Evolutionary conservation across 2,329 filamentous ascomycete genomes (phyloP).

Genomic region (Cercospora zeae-maydis): DNA sequence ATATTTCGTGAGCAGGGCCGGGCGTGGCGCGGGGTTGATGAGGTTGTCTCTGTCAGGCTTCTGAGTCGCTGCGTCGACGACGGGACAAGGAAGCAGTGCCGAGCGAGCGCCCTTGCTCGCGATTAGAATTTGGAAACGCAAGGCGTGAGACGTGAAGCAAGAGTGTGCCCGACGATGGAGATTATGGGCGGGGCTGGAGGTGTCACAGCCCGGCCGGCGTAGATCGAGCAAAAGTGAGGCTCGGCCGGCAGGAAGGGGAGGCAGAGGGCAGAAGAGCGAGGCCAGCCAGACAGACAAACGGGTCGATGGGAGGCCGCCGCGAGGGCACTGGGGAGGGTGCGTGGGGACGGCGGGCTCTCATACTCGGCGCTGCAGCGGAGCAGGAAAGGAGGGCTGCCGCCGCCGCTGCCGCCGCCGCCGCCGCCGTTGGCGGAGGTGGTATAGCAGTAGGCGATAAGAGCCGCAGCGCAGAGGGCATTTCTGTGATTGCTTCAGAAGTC

Average conservation of each 20-base stretch:
- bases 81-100: slow-evolving; percentile 26
- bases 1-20: slow-evolving; percentile 22
- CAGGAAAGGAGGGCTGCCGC: not conserved
- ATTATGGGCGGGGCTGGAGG: slow-evolving; percentile 19
- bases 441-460: slow-evolving; percentile 8
- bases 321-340: not conserved
- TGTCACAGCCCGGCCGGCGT: slow-evolving; percentile 17
- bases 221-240: slow-evolving; percentile 23
- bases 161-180: slow-evolving; percentile 20
- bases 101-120: slow-evolving; percentile 24
- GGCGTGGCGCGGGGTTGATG: slow-evolving; percentile 23
- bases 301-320: not conserved
- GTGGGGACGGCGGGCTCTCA: not conserved
- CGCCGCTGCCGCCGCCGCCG: not conserved
- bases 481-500: not conserved
- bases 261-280: not conserved
- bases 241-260: slow-evolving; percentile 1
- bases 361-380: slow-evolving; percentile 2
- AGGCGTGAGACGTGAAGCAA: slow-evolving; percentile 28
- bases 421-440: not conserved
- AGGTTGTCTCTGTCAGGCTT: slow-evolving; percentile 15
- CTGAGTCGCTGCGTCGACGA: slow-evolving; percentile 19
- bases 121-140: slow-evolving; percentile 29
- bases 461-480: not conserved
- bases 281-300: not conserved